Evolutionary conservation across 164 flowering plant species (phyloP).

Genomic region (Vitis riparia): DNA sequence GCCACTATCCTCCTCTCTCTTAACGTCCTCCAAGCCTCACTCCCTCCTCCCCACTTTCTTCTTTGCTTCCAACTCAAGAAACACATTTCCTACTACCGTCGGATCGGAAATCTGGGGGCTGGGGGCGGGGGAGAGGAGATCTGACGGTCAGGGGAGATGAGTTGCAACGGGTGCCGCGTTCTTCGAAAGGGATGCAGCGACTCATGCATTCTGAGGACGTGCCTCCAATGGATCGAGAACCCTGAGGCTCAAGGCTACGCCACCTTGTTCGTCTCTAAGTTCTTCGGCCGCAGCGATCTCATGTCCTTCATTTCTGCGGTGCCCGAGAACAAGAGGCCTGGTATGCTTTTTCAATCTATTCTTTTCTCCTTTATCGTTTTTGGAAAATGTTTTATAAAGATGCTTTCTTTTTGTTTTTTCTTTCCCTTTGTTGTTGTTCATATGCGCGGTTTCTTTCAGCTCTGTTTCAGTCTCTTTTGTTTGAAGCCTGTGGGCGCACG

Average conservation of each 20-base stretch:
- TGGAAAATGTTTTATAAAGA: neutral
- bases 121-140: neutral
- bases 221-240: slow-evolving; percentile 65
- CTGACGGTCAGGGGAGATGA: slow-evolving; percentile 37
- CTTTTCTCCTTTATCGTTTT: neutral
- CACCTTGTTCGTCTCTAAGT: slow-evolving; percentile 79
- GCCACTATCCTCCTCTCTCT: neutral
- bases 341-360: slow-evolving; percentile 19
- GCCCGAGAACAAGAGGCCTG: slow-evolving; percentile 57
- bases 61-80: neutral
- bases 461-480: slow-evolving; percentile 55
- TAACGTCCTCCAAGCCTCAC: neutral
- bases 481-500: slow-evolving; percentile 61
- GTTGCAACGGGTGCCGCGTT: slow-evolving; percentile 89
- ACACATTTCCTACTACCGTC: neutral
- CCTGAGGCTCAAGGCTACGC: slow-evolving; percentile 80
- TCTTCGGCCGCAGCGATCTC: slow-evolving; percentile 87
- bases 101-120: too few species aligned
- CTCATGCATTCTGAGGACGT: slow-evolving; percentile 58
- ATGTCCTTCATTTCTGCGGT: slow-evolving; percentile 74
- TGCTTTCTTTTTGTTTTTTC: neutral
- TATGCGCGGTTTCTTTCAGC: slow-evolving; percentile 25
- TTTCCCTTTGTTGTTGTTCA: slow-evolving; percentile 1
- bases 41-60: neutral
- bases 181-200: slow-evolving; percentile 85